Percentiles rank a stretch among this genome's conserved stretches.
These are phyloP conservation scores for Tausonia pullulans DNA, from an alignment of 1,284 basidiomycete genomes.

Conservation along the genomic window DNA sequence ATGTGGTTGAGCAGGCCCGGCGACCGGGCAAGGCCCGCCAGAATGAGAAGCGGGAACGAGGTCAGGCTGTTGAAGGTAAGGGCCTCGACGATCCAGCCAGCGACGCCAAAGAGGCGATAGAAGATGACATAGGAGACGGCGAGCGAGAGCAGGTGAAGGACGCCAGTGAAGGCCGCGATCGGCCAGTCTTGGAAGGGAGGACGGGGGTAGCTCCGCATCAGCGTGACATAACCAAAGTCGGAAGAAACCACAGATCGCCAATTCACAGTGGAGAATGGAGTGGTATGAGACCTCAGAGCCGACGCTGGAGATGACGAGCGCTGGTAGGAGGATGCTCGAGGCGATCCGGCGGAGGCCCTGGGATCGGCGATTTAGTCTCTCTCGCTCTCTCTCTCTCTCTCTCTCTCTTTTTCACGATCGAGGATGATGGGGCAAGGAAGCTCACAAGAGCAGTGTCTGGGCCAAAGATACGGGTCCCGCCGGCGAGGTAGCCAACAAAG, in stretches of 20 bases:
- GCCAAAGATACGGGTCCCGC: conserved; percentile 14
- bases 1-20: conserved; percentile 6
- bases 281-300: conserved; percentile 24
- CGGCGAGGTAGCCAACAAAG: conserved; percentile 27
- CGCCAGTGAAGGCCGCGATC: conserved; percentile 23
- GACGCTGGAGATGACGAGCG: conserved; percentile 25
- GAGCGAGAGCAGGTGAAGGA: conserved; percentile 26
- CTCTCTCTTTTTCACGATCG: background rate
- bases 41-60: conserved; percentile 27
- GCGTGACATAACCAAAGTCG: background rate
- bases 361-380: conserved; percentile 7
- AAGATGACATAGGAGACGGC: conserved; percentile 19
- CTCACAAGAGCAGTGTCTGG: background rate
- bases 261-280: conserved; percentile 25
- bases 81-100: conserved; percentile 26
- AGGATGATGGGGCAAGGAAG: background rate
- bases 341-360: conserved; percentile 15
- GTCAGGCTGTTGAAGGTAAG: conserved; percentile 29
- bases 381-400: background rate
- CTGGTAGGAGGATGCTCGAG: conserved; percentile 24
- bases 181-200: conserved; percentile 26
- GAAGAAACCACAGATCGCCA: background rate
- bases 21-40: conserved; percentile 21
- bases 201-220: background rate
- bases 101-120: conserved; percentile 21